phyloP scores from a whole-genome alignment of 2,329 filamentous ascomycete species.

The Alternaria gansuensis region DNA sequence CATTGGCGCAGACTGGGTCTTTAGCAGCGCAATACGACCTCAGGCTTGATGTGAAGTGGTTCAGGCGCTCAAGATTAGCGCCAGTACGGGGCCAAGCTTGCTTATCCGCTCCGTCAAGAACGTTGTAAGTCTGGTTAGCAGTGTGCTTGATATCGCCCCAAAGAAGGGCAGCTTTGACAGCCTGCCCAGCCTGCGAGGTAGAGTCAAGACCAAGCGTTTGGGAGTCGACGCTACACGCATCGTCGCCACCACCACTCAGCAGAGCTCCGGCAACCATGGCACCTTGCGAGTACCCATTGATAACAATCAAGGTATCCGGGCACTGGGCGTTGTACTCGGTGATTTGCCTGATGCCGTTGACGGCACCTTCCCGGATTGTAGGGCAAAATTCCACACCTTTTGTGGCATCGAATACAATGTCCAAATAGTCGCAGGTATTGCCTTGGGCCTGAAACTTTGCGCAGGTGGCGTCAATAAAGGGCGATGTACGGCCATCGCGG shows the following conservation, averaged over 20 bases:
- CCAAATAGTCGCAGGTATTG: constrained; percentile 17
- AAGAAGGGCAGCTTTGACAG: constrained; percentile 15
- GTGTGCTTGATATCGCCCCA: constrained; percentile 20
- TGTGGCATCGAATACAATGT: constrained; percentile 17
- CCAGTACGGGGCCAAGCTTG: constrained; percentile 17
- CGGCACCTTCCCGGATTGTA: constrained; percentile 17
- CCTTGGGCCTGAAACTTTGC: constrained; percentile 15
- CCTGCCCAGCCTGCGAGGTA: constrained; percentile 11
- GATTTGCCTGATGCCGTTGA: constrained; percentile 17
- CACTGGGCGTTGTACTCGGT: constrained; percentile 18
- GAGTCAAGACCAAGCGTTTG: constrained; percentile 10
- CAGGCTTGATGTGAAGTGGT: constrained; percentile 9
- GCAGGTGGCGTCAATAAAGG: constrained; percentile 14
- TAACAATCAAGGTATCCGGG: constrained; percentile 12
- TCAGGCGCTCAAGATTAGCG: constrained; percentile 13
- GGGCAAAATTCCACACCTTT: constrained; percentile 12
- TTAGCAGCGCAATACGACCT: constrained; percentile 18
- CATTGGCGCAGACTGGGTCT: constrained; percentile 15
- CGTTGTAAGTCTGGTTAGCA: constrained; percentile 17
- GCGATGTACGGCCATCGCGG: constrained; percentile 15
- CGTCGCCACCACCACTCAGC: constrained; percentile 16
- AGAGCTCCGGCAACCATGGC: constrained; percentile 14
- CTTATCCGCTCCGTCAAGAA: constrained; percentile 20
- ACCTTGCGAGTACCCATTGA: constrained; percentile 20
- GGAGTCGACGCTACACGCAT: constrained; percentile 14